These are phyloP conservation scores for Cutaneotrichosporon sp. DNA, from an alignment of 1,284 basidiomycete genomes.

Conservation along the genomic window DNA sequence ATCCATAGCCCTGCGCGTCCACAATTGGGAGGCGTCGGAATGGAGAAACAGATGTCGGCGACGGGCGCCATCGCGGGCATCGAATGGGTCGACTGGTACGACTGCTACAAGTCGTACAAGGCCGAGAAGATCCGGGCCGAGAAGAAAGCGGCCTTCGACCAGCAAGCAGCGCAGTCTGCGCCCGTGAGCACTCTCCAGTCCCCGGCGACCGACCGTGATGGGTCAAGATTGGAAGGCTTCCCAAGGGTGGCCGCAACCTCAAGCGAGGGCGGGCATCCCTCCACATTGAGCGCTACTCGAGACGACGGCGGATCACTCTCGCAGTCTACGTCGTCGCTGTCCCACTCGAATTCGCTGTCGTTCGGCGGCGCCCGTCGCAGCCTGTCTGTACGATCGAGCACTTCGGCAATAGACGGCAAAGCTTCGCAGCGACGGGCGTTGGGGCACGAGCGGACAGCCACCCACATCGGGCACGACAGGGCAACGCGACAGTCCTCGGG, in stretches of 20 bases:
- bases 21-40: constrained; percentile 15
- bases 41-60: constrained; percentile 41
- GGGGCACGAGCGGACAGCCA: constrained; percentile 29
- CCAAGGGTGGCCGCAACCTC: not conserved
- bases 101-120: constrained; percentile 61
- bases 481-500: constrained; percentile 37
- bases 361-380: constrained; percentile 29
- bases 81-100: constrained; percentile 63
- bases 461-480: constrained; percentile 1
- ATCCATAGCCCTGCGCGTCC: not conserved
- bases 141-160: constrained; percentile 19
- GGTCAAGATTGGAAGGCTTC: not conserved
- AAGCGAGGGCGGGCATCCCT: not conserved
- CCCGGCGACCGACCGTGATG: not conserved
- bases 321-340: not conserved
- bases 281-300: constrained; percentile 33
- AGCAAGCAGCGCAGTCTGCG: not conserved
- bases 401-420: constrained; percentile 40
- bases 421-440: constrained; percentile 28
- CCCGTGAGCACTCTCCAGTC: not conserved
- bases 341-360: constrained; percentile 6
- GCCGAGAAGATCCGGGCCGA: constrained; percentile 59
- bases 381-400: constrained; percentile 39
- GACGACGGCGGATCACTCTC: constrained; percentile 27
- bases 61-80: constrained; percentile 54